Conservation (phyloP, 1,139 yeast species). For the Ogataea hybrid region DNA sequence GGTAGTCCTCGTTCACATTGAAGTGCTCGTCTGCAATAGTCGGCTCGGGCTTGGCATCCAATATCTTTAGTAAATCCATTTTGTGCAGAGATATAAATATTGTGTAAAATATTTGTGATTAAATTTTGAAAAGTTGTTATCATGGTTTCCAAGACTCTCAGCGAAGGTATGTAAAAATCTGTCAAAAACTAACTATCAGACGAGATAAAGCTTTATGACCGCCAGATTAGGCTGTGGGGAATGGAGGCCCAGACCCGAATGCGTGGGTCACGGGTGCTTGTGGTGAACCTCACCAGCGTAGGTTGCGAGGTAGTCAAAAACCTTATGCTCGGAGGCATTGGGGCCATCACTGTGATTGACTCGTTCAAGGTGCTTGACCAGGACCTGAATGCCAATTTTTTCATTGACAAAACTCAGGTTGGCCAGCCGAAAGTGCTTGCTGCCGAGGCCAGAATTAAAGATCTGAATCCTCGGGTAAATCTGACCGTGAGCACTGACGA, state of each 20-base stretch:
- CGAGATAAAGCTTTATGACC: conserved; percentile 88
- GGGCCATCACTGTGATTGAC: conserved; percentile 72
- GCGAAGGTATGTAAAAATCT: conserved; percentile 17
- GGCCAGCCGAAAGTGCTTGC: conserved; percentile 57
- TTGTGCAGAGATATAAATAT: neutral
- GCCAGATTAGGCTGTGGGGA: conserved; percentile 97
- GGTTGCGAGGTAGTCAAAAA: conserved; percentile 92
- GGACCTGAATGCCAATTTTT: conserved; percentile 79
- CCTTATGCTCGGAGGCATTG: conserved; percentile 85
- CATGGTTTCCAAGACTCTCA: conserved; percentile 10
- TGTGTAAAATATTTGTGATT: neutral
- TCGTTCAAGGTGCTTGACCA: conserved; percentile 49
- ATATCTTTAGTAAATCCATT: conserved; percentile 75
- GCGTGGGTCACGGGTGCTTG: conserved; percentile 67
- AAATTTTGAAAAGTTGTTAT: neutral
- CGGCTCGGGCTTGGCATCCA: conserved; percentile 87
- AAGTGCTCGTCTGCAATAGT: conserved; percentile 56
- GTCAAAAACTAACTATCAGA: conserved; percentile 38
- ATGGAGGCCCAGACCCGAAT: conserved; percentile 85
- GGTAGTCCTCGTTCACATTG: conserved; percentile 30
- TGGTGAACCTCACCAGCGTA: conserved; percentile 83
- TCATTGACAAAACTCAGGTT: conserved; percentile 56
- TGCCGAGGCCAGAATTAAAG: conserved; percentile 54
- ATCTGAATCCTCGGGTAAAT: conserved; percentile 76
- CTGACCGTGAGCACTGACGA: conserved; percentile 44